These are phyloP conservation scores for Penicillium sclerotigenum DNA, from an alignment of 2,329 filamentous ascomycete species.

Conservation along the genomic window DNA sequence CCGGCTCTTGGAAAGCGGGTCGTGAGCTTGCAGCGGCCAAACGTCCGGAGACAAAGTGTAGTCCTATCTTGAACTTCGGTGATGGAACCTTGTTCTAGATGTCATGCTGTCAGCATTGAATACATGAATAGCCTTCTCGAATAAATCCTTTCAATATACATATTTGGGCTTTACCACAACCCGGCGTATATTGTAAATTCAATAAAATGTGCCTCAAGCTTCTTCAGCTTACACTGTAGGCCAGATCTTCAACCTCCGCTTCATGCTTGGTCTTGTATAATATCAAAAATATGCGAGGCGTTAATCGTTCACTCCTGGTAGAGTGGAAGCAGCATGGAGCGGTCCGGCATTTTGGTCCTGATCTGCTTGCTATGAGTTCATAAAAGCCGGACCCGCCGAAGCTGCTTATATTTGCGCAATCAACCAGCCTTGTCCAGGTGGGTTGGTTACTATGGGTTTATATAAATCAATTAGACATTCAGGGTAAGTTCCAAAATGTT, in stretches of 20 bases:
- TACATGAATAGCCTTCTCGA: not conserved
- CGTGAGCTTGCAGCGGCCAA: slow-evolving; percentile 37
- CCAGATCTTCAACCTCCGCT: not conserved
- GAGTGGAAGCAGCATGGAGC: not conserved
- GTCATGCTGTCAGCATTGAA: not conserved
- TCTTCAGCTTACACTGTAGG: not conserved
- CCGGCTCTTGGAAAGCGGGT: slow-evolving; percentile 53
- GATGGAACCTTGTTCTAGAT: slow-evolving; percentile 41
- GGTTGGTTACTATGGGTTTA: not conserved
- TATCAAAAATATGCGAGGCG: too few relatives aligned
- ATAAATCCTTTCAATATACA: not conserved
- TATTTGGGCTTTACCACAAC: too few relatives aligned
- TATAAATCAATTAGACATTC: not conserved
- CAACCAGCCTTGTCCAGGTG: not conserved
- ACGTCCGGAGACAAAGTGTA: slow-evolving; percentile 34
- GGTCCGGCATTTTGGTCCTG: not conserved
- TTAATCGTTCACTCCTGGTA: not conserved
- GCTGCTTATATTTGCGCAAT: not conserved
- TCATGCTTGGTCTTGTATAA: not conserved
- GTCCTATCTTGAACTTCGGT: slow-evolving; percentile 40
- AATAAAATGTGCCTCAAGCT: too few relatives aligned
- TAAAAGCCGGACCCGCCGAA: not conserved
- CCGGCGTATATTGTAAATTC: too few relatives aligned
- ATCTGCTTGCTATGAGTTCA: not conserved
- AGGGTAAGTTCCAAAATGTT: not conserved